These are phyloP conservation scores for Stagonosporopsis tanaceti DNA, from an alignment of 2,329 filamentous ascomycete genomes.

Conservation along the genomic window DNA sequence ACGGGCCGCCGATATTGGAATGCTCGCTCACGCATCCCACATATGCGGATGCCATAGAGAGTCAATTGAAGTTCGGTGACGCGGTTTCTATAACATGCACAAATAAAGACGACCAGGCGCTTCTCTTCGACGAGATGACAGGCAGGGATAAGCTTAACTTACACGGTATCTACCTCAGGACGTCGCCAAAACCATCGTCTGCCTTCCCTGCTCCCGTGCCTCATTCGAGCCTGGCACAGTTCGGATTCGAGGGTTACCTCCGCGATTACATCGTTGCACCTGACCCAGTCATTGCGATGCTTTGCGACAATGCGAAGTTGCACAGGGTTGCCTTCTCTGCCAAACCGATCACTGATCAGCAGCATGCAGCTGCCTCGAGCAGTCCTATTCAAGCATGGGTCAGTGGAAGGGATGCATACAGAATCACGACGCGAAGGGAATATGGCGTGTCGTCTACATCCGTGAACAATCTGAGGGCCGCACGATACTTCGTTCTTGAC, in stretches of 20 bases:
- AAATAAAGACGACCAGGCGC: conserved; percentile 75
- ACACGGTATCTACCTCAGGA: conserved; percentile 75
- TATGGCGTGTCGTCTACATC: conserved; percentile 80
- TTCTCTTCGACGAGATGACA: conserved; percentile 72
- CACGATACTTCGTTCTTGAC: conserved; percentile 74
- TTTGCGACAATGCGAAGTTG: conserved; percentile 76
- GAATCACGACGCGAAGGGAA: conserved; percentile 75
- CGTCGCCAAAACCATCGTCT: conserved; percentile 63
- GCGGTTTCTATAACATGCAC: conserved; percentile 76
- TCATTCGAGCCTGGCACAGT: conserved; percentile 61
- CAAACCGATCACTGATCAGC: conserved; percentile 68
- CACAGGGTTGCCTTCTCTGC: conserved; percentile 73
- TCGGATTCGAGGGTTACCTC: conserved; percentile 81
- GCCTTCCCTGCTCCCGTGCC: conserved; percentile 65
- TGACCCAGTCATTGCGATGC: conserved; percentile 82
- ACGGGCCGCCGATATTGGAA: conserved; percentile 79
- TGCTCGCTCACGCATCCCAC: conserved; percentile 79
- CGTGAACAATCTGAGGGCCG: conserved; percentile 67
- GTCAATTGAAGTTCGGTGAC: conserved; percentile 61
- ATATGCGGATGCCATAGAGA: conserved; percentile 70
- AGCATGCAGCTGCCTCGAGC: conserved; percentile 71
- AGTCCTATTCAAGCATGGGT: conserved; percentile 73
- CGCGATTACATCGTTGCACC: conserved; percentile 83
- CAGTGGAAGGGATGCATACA: conserved; percentile 64
- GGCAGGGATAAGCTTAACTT: conserved; percentile 63